A percentile compares a stretch with the other conserved stretches of the same genome.
Evolutionary conservation across 1,284 basidiomycete genomes (phyloP).

Genomic region (Moesziomyces globuligerus): DNA sequence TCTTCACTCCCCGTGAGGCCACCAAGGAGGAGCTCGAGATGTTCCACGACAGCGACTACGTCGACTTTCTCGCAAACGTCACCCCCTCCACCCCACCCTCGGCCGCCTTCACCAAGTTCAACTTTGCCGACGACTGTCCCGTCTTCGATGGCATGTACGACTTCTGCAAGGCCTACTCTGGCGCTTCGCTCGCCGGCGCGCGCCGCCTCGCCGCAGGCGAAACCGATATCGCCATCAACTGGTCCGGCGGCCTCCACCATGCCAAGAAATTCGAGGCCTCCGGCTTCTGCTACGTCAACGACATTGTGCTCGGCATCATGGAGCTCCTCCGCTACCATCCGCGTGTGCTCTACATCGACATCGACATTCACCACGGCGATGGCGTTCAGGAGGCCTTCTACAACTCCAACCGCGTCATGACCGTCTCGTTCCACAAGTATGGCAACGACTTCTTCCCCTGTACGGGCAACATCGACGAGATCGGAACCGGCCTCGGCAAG

Average conservation of each 20-base stretch:
- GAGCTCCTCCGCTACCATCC: conserved; percentile 72
- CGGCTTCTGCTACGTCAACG: conserved; percentile 97
- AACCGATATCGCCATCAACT: conserved; percentile 96
- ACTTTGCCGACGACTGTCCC: conserved; percentile 67
- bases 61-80: conserved; percentile 85
- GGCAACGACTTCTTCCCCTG: conserved; percentile 89
- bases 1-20: conserved; percentile 87
- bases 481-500: conserved; percentile 75
- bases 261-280: conserved; percentile 97
- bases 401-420: conserved; percentile 95
- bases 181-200: conserved; percentile 79
- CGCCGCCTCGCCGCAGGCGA: conserved; percentile 71
- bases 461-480: conserved; percentile 64
- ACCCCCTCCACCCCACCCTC: conserved; percentile 61
- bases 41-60: conserved; percentile 92
- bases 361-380: conserved; percentile 97
- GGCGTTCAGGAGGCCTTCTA: conserved; percentile 99
- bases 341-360: conserved; percentile 95
- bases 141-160: conserved; percentile 68
- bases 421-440: conserved; percentile 99
- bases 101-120: conserved; percentile 63
- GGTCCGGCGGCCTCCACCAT: conserved; percentile 97
- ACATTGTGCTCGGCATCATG: conserved; percentile 69
- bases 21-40: conserved; percentile 87
- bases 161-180: conserved; percentile 65